phyloP scores from a whole-genome alignment of 2,329 filamentous ascomycete species.

The Epichloe elymi region DNA sequence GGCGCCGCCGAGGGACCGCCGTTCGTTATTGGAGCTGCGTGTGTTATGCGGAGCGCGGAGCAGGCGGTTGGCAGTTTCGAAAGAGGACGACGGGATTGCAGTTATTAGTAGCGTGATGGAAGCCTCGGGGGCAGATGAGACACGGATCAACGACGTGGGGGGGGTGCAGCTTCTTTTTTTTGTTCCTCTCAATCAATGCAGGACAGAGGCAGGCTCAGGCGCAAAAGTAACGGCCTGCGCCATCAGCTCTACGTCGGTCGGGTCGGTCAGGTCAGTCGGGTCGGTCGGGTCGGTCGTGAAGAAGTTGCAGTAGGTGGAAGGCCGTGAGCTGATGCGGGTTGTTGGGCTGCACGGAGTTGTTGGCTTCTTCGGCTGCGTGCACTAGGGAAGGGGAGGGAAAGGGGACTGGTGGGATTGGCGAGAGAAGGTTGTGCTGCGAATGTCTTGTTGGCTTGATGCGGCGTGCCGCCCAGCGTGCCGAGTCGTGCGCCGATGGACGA shows the following conservation, averaged over 20 bases:
- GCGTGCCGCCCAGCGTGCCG: not conserved
- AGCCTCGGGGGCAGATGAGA: not conserved
- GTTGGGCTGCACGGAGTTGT: not conserved
- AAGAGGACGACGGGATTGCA: not conserved
- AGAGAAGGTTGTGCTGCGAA: not conserved
- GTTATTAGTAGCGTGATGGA: not conserved
- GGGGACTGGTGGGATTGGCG: not conserved
- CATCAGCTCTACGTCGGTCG: slow-evolving; percentile 3
- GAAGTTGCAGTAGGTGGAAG: not conserved
- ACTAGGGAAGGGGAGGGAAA: not conserved
- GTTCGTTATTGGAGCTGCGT: not conserved
- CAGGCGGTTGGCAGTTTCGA: not conserved
- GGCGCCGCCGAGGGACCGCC: not conserved
- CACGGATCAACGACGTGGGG: not conserved
- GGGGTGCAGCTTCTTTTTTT: not conserved
- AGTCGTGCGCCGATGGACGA: not conserved
- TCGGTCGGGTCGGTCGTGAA: not conserved
- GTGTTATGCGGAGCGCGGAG: not conserved
- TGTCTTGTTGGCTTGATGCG: not conserved
- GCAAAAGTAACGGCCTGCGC: slow-evolving; percentile 4
- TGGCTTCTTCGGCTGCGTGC: not conserved
- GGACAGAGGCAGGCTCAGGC: slow-evolving; percentile 6
- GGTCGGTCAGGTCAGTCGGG: not conserved
- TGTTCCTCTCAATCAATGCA: slow-evolving; percentile 1
- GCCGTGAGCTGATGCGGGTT: not conserved